Evolutionary conservation across 2,329 filamentous ascomycete genomes (phyloP), one percentile per base, ranked within the genome.

Genomic region (Arthrobotrys pseudoclavata): DNA sequence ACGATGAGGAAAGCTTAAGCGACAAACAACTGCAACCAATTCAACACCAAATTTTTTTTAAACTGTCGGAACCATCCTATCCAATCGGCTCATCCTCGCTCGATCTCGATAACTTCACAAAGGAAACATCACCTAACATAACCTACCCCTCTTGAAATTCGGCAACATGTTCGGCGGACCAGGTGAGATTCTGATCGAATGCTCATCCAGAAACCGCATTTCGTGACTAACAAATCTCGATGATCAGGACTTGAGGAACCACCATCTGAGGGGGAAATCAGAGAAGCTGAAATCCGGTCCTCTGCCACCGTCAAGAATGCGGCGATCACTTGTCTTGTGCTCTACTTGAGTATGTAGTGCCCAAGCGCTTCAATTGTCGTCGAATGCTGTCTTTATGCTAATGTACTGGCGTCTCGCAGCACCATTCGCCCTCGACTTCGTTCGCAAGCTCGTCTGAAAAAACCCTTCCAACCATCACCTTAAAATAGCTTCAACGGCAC

Each of bases 301-400:
- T 86, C 85, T 82, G 86, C 87, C 81, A 91, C 90, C 62, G 86
- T 95, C 80, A 89, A 91, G 85, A 87, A 87, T 81, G 91, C 91
- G 79, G 83, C 91, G 69, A 87, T 88, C 45, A 89, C 89, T 15
- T 90, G 90, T 79, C 86, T 90, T 45, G 84, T 92, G 61, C 87
- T 96, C 60, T 95, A 95, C 83, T 85, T 96, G 77, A 93, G 92
- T 96, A 89, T 71, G 91, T 83, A 7, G n/a, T 10, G 24, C 12
- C 1, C 6, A 26, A 15, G 22, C 18, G 13, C 34, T 34, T 42
- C 5, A 18, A 4, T 15, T 67, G 6, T 29, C 48, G 7, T 68
- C 15, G 12, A n/a, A 15, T n/a, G 12, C 26, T 37, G 20, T 24
- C 4, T 37, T 52, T 10, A n/a, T 26, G 37, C 68, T 71, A 29